Percentiles rank a stretch among this genome's conserved stretches.
Conservation (phyloP, 345 rosid genomes). For the Conringia planisiliqua region DNA sequence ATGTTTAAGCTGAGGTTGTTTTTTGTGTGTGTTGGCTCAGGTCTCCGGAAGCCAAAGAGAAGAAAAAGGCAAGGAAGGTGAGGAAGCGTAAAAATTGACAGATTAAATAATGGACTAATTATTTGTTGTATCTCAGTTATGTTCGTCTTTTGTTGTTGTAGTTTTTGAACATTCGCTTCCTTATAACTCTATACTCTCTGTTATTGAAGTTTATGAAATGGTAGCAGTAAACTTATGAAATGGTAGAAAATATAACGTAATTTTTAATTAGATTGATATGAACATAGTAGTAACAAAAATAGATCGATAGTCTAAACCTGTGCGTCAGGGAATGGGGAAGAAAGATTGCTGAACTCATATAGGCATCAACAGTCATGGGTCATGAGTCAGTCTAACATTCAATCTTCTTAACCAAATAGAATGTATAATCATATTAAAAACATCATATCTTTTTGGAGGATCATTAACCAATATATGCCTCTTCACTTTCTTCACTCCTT, state of each 20-base stretch:
- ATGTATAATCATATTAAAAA: conserved; percentile 68
- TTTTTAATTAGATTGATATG: background rate
- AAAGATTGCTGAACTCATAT: background rate
- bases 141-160: background rate
- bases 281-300: background rate
- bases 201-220: background rate
- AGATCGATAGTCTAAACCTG: background rate
- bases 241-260: background rate
- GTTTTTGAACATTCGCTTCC: background rate
- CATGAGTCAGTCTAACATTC: conserved; percentile 36
- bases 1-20: background rate
- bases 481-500: conserved; percentile 48
- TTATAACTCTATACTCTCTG: background rate
- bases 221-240: background rate
- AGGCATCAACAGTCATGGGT: background rate
- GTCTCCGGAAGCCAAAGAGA: background rate
- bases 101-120: background rate
- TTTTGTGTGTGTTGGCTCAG: background rate
- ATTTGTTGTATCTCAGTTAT: background rate
- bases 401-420: conserved; percentile 74
- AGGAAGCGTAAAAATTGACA: background rate
- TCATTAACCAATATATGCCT: conserved; percentile 56
- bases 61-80: background rate
- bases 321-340: background rate
- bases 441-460: conserved; percentile 66